Evolutionary conservation across 2,329 filamentous ascomycete genomes (phyloP).

Genomic region (Neonectria faginata): DNA sequence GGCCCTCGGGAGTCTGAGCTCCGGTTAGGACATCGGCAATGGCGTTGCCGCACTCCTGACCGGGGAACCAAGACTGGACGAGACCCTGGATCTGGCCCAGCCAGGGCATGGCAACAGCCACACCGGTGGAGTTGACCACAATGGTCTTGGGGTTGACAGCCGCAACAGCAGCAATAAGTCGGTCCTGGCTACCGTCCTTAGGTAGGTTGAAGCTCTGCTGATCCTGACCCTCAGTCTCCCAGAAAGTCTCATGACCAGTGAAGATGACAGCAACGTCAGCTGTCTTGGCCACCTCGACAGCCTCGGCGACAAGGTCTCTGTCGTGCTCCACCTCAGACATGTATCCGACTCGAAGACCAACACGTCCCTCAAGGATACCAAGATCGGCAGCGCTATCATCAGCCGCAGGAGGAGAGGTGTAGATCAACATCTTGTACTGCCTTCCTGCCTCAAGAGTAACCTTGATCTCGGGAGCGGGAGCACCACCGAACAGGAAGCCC

Average conservation of each 20-base stretch:
- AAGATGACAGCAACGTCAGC: slow-evolving; percentile 67
- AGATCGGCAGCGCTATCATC: slow-evolving; percentile 38
- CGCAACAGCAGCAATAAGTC: slow-evolving; percentile 67
- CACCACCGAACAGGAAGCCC: slow-evolving; percentile 51
- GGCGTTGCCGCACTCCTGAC: slow-evolving; percentile 76
- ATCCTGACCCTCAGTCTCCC: slow-evolving; percentile 70
- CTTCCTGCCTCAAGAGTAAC: slow-evolving; percentile 45
- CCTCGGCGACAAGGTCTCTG: slow-evolving; percentile 56
- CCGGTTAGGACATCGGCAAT: slow-evolving; percentile 76
- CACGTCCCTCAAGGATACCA: slow-evolving; percentile 50
- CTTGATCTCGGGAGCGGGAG: slow-evolving; percentile 47
- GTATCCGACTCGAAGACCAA: slow-evolving; percentile 48
- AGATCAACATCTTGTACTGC: slow-evolving; percentile 48
- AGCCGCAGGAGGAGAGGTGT: slow-evolving; percentile 45
- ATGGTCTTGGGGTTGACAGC: slow-evolving; percentile 69
- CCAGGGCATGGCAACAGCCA: slow-evolving; percentile 72
- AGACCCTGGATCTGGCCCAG: slow-evolving; percentile 67
- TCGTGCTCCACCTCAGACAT: slow-evolving; percentile 50
- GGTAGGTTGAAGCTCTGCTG: slow-evolving; percentile 79
- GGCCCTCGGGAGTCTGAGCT: slow-evolving; percentile 72
- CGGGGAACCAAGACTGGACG: slow-evolving; percentile 75
- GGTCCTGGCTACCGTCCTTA: slow-evolving; percentile 67
- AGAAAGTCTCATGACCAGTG: slow-evolving; percentile 68
- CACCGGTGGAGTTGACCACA: slow-evolving; percentile 74
- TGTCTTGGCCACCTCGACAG: slow-evolving; percentile 67